Evolutionary conservation across 2,329 filamentous ascomycete genomes (phyloP), one percentile per base, ranked within the genome.

Genomic region (Calycina herbarum): DNA sequence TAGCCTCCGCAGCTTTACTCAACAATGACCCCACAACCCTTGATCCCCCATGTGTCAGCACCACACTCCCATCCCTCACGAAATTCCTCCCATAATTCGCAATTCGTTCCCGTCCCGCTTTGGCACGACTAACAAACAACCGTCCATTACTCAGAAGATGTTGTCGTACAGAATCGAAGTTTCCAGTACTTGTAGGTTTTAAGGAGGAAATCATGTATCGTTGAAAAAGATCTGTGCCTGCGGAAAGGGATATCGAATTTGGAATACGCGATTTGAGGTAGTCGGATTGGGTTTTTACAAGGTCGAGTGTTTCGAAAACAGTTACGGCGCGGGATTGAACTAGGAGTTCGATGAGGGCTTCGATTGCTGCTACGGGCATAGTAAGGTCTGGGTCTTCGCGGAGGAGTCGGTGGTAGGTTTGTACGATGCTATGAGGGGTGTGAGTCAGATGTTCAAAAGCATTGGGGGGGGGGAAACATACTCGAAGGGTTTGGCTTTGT

Each of bases 141-240:
- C 91, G 87, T 17, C 92, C 91, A 79, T 97, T 97, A 68, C 88
- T 87, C 62, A 98, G 83, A 33, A 98, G 83, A 79, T 97, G 93
- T 74, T 89, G 87, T 69, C 92, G 85, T 64, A 96, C 90, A 61
- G 89, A 87, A 69, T 94, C 91, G 78, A 98, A 98, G 75, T 91
- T 89, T 1, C 83, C 81, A 27, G 82, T 82, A 76, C 69, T 81
- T 71, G 31, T 83, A 73, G 74, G 81, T 42, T 76, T 75, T 40
- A 89, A 82, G 69, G 84, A 93, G 64, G 89, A 88, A 74, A 97
- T 90, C 72, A 99, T 87, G 79, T 96, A 98, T 76, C 94, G 90
- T 77, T 95, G 91, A 82, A 99, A 98, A 66, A 98, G 87, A 77
- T 97, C 94, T 67, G 94, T 97, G 73, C 95, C 95, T 64, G 96